phyloP scores from a whole-genome alignment of 164 flowering plant species.

The Tinospora cordifolia region DNA sequence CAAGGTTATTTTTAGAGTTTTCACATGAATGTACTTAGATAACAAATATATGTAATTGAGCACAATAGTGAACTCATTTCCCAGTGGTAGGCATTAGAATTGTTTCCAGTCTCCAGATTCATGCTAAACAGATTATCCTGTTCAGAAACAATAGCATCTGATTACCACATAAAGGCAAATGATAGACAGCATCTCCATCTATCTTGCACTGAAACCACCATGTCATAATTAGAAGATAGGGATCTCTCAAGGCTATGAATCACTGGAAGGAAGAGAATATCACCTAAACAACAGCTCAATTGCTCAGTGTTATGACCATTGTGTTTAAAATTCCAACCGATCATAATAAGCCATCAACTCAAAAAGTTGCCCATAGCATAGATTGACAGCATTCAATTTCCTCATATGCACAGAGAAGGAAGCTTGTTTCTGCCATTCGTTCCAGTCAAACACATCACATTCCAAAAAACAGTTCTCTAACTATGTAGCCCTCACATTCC shows the following conservation, averaged over 20 bases:
- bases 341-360: neutral
- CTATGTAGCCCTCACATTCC: neutral
- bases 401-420: neutral
- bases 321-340: too few species aligned
- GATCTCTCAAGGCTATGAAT: neutral
- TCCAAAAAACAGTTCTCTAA: neutral
- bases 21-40: too few species aligned
- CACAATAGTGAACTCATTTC: neutral
- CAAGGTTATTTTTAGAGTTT: too few species aligned
- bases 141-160: too few species aligned
- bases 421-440: neutral
- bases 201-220: too few species aligned
- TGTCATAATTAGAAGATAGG: neutral
- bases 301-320: too few species aligned
- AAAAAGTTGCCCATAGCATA: neutral
- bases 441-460: neutral
- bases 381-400: neutral
- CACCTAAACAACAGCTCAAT: too few species aligned
- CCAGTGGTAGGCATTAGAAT: neutral
- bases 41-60: too few species aligned
- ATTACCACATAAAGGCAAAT: too few species aligned
- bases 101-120: neutral
- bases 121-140: neutral
- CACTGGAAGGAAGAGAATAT: too few species aligned
- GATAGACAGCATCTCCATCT: too few species aligned